Evolutionary conservation across 2,329 filamentous ascomycete species (phyloP).

Genomic region (Aspergillus clavatus): DNA sequence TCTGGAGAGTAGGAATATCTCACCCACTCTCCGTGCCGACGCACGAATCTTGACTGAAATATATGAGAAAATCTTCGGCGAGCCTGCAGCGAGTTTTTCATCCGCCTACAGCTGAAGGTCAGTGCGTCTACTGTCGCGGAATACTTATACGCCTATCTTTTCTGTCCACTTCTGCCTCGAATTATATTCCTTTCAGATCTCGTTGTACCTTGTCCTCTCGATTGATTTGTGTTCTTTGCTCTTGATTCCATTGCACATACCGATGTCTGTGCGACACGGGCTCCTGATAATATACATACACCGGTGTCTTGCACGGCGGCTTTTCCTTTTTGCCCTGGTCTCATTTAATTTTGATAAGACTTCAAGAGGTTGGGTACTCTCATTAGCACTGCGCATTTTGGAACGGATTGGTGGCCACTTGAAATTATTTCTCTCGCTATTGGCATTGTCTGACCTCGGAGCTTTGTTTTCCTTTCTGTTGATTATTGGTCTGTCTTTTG

Average conservation of each 20-base stretch:
- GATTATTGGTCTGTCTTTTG: neutral
- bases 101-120: neutral
- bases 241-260: neutral
- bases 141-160: too few species aligned
- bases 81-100: constrained; percentile 11
- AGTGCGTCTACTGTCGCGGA: too few species aligned
- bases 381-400: neutral
- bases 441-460: constrained; percentile 3
- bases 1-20: constrained; percentile 62
- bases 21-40: constrained; percentile 70
- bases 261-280: neutral
- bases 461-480: constrained; percentile 1
- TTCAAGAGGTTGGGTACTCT: neutral
- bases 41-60: constrained; percentile 64
- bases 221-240: neutral
- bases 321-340: constrained; percentile 2
- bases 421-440: neutral
- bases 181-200: neutral
- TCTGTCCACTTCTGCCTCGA: neutral
- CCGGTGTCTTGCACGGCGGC: constrained; percentile 6
- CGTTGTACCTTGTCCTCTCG: constrained; percentile 5
- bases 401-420: neutral
- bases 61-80: constrained; percentile 42
- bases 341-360: constrained; percentile 1
- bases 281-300: neutral